phyloP scores from a whole-genome alignment of 2,329 filamentous ascomycete genomes.

The Aspergillus fructus region DNA sequence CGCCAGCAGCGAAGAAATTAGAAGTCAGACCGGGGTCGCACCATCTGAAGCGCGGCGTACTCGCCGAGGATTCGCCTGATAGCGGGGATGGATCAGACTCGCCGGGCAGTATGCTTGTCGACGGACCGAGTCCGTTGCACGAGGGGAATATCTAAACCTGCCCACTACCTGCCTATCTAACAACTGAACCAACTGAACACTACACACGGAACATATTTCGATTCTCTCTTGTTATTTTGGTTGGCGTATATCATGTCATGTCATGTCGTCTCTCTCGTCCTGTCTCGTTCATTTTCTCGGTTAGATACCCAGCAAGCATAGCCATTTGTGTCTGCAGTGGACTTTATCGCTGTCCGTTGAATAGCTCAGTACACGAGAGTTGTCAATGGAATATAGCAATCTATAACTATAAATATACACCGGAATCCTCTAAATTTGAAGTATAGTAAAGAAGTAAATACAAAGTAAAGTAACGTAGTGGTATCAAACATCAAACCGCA shows the following conservation, averaged over 20 bases:
- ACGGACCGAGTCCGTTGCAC: slow-evolving; percentile 3
- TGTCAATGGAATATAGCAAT: not conserved
- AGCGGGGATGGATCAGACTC: slow-evolving; percentile 30
- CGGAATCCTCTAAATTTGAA: too few species aligned
- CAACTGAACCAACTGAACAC: not conserved
- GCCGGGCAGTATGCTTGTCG: slow-evolving; percentile 14
- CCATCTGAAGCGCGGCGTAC: slow-evolving; percentile 13
- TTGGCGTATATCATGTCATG: not conserved
- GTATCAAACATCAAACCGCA: not conserved
- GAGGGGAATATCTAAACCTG: not conserved
- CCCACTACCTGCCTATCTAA: not conserved
- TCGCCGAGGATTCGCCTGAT: slow-evolving; percentile 29
- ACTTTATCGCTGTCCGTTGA: not conserved
- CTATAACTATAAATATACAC: too few species aligned
- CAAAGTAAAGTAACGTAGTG: not conserved
- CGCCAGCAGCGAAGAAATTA: slow-evolving; percentile 8
- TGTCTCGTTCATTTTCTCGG: not conserved
- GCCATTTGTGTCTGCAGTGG: slow-evolving; percentile 8
- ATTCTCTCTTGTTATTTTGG: not conserved
- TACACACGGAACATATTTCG: not conserved
- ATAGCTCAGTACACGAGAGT: slow-evolving; percentile 5
- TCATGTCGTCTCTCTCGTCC: too few species aligned
- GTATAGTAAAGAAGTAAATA: not conserved
- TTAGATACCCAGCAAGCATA: slow-evolving; percentile 20
- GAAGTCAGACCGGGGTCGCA: not conserved